Conservation (phyloP, 2,329 filamentous ascomycete genomes). For the Ceratocystiopsis brevicomis region DNA sequence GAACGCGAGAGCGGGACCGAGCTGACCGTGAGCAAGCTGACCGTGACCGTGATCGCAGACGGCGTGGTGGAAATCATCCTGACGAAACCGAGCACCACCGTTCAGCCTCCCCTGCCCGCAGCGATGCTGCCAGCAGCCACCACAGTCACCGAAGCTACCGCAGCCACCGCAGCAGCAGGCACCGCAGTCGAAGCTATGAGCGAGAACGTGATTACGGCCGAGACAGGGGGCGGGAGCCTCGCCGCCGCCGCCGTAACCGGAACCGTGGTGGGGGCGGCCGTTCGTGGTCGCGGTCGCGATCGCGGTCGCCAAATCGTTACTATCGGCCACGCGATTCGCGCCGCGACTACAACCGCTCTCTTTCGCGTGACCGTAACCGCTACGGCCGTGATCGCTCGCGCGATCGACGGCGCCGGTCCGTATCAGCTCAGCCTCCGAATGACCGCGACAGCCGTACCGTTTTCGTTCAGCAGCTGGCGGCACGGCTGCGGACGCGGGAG, state of each 20-base stretch:
- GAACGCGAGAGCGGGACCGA: slow-evolving; percentile 9
- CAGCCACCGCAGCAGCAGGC: slow-evolving; percentile 53
- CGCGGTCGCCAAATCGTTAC: slow-evolving; percentile 45
- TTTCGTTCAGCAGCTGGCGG: slow-evolving; percentile 95
- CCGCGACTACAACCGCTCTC: slow-evolving; percentile 5
- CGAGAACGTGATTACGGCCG: slow-evolving; percentile 37
- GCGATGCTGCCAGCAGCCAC: slow-evolving; percentile 35
- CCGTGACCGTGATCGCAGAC: slow-evolving; percentile 20
- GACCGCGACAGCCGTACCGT: slow-evolving; percentile 93
- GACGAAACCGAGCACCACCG: slow-evolving; percentile 26
- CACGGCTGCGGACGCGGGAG: slow-evolving; percentile 78
- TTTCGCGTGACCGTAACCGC: slow-evolving; percentile 1
- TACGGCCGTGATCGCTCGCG: slow-evolving; percentile 13
- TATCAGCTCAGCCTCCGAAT: slow-evolving; percentile 61
- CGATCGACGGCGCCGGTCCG: slow-evolving; percentile 22
- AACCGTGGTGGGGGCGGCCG: slow-evolving; percentile 1
- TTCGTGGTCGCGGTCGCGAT: slow-evolving; percentile 42
- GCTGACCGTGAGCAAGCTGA: slow-evolving; percentile 17
- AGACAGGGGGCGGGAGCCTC: slow-evolving; percentile 46
- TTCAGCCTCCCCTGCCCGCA: slow-evolving; percentile 39
- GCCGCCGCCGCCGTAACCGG: slow-evolving; percentile 47
- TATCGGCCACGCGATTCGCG: slow-evolving; percentile 34
- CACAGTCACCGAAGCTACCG: slow-evolving; percentile 24
- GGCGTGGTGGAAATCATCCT: slow-evolving; percentile 11
- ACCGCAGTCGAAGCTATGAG: neutral